Percentiles rank a stretch among this genome's conserved stretches.
Evolutionary conservation across 805 yeast genomes (phyloP).

Genomic region (Candida sithepensis): DNA sequence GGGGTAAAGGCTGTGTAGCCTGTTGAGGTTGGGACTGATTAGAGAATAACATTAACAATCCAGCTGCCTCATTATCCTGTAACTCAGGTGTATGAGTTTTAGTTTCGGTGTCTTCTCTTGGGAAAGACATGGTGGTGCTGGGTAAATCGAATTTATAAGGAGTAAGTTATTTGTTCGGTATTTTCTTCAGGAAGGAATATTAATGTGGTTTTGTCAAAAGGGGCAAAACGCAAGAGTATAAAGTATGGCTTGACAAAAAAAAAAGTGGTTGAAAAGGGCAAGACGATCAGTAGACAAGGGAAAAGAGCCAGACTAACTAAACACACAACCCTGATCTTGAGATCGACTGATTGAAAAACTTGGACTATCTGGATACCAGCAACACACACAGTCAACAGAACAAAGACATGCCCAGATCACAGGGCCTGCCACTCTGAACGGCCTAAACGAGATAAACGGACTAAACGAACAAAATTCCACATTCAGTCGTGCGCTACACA

Average conservation of each 20-base stretch:
- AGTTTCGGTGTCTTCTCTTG: background rate
- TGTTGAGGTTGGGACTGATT: conserved; percentile 14
- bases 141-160: too few relatives aligned
- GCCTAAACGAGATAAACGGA: conserved; percentile 2
- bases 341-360: too few relatives aligned
- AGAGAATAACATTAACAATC: conserved; percentile 36
- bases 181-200: too few relatives aligned
- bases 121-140: background rate
- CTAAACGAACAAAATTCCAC: conserved; percentile 1
- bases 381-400: background rate
- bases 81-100: conserved; percentile 11
- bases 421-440: background rate
- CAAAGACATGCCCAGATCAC: background rate
- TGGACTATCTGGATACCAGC: background rate
- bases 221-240: too few relatives aligned
- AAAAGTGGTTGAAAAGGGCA: too few relatives aligned
- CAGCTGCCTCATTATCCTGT: conserved; percentile 37
- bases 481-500: background rate
- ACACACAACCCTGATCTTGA: too few relatives aligned
- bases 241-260: too few relatives aligned
- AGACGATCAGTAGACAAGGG: too few relatives aligned
- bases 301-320: too few relatives aligned
- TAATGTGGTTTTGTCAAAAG: too few relatives aligned
- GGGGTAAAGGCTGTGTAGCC: background rate
- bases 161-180: too few relatives aligned